Base-by-base conservation (phyloP, 176 grass and related monocot genomes). In the Avena insularis region DNA sequence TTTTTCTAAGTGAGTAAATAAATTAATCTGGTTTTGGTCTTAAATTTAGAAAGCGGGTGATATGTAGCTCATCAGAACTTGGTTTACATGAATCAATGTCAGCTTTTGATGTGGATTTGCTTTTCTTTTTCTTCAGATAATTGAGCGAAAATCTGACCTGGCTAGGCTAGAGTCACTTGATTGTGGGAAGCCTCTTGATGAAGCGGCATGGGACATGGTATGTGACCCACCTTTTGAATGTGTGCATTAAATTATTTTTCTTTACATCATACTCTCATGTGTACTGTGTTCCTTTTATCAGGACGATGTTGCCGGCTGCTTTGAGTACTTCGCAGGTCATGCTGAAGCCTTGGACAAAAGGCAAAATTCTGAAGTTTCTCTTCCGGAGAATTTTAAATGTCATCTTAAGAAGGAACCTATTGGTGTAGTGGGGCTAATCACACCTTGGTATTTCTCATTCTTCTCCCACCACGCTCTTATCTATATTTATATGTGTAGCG, bases 241-340 rank as follows among this genome's bases (percentile, higher is more conserved):
- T 69, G 2, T 63, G 48, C n/a, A 65, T 20, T 9, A 36, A 53
- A 15, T 36, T 10, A 2, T 56, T 79, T 73, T 66, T 33, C 3
- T 4, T 11, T 1, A 68, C 21, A 29, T 73, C 29, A 49, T 23
- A 51, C 58, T 17, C 83, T 83, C 9, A 86, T 88, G 23, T 66
- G 15, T 56, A 58, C 68, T 16, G 29, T 86, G 11, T 60, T 86
- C 70, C 61, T 74, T 85, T 83, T 83, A 71, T 82, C 86, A 99
- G 97, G 94, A 99, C 78, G 97, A 99, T 93, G 97, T 99, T 87
- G 94, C 97, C 62, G 94, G 97, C 47, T 99, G 97, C 87, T 96
- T 99, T 61, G 97, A 99, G 90, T 99, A 86, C 81, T 99, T 90
- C 38, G 97, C 97, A 5, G 90, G 86, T 85, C 90, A 91, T 85